phyloP scores from a whole-genome alignment of 345 rosid species.

The Aquilaria sinensis region DNA sequence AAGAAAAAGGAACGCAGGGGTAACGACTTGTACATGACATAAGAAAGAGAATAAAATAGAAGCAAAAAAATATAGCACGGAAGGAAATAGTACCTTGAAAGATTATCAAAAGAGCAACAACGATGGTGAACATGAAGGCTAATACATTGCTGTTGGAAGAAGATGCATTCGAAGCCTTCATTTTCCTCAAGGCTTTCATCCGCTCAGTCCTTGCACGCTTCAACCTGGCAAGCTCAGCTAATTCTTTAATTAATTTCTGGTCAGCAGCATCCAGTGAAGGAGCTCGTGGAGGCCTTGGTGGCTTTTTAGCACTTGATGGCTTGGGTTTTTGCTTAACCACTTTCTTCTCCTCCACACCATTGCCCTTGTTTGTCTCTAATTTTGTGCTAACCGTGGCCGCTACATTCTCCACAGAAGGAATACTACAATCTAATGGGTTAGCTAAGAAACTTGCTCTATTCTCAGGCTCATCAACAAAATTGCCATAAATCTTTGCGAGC shows the following conservation, averaged over 20 bases:
- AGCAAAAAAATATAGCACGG: background rate
- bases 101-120: conserved; percentile 56
- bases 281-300: conserved; percentile 87
- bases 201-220: conserved; percentile 84
- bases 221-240: conserved; percentile 72
- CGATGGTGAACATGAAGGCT: conserved; percentile 53
- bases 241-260: conserved; percentile 73
- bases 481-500: conserved; percentile 21
- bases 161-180: conserved; percentile 47
- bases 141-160: conserved; percentile 43
- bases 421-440: conserved; percentile 8
- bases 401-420: conserved; percentile 15
- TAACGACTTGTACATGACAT: no score
- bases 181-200: conserved; percentile 82
- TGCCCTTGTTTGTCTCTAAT: conserved; percentile 27
- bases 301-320: conserved; percentile 50
- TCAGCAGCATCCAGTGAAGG: conserved; percentile 83
- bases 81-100: conserved; percentile 49
- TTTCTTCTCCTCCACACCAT: conserved; percentile 26
- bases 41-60: background rate
- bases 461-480: conserved; percentile 25
- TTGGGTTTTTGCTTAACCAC: conserved; percentile 44
- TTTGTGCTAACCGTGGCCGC: conserved; percentile 19
- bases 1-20: no score
- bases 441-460: conserved; percentile 22